Base-by-base conservation (phyloP, 2,329 filamentous ascomycete species). In the Talaromyces amestolkiae region DNA sequence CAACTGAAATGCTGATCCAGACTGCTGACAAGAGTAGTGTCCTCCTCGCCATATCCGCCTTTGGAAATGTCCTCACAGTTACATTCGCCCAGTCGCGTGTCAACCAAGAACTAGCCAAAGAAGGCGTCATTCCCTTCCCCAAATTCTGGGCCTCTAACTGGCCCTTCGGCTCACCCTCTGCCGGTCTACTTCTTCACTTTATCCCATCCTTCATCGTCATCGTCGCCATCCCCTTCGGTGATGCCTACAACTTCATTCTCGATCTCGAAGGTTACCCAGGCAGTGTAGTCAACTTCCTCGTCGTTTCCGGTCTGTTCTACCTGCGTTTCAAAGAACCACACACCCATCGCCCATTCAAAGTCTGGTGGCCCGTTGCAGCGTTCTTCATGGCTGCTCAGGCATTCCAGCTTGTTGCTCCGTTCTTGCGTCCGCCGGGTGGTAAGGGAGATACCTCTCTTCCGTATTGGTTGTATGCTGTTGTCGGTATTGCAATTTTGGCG, bases 61-160 rank as follows among this genome's bases (percentile, higher is more conserved):
- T 63, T 10, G 63, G 68, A 66, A 69, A 71, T 39, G 62, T 67
- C 19, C 59, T 65, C 31, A 62, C 67, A n/a, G 27, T 65, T 13
- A 70, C 67, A n/a, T 68, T 68, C 41, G 65, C 67, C 19, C 67
- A 68, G 39, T 61, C 65, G n/a, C 65, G 65, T 15, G 69, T 71
- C 43, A 69, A 71, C 39, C 73, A 76, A 66, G 87, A 90, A 73
- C 79, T 90, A 49, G 88, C 85, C 1, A 89, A 88, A 68, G 87
- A 91, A 69, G 87, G 87, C 0, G 77, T 90, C 6, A 70, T 90
- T 9, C 88, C 88, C 0, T 88, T 82, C 53, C 85, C 84, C 68
- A 78, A 79, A 0, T 86, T 90, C 72, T 89, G 86, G 86, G 87
- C 87, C 0, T 88, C 85, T 0, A 87, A 85, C 70, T 85, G 83